Conservation (phyloP, 2,329 filamentous ascomycete species). For the Biscogniauxia mediterranea region DNA sequence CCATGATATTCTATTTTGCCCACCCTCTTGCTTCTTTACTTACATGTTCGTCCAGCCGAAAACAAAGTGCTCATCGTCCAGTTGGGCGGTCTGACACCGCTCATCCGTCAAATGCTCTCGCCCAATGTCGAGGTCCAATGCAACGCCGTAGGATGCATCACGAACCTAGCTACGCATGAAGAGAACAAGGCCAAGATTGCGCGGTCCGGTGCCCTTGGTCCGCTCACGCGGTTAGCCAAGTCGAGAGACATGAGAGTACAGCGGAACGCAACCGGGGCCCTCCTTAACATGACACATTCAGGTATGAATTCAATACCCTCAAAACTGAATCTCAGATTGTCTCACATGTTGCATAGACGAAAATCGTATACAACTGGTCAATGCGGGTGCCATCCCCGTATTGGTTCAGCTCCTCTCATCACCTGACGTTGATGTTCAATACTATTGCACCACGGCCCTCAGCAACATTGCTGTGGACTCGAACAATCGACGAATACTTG, state of each 20-base stretch:
- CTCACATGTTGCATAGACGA: slow-evolving; percentile 62
- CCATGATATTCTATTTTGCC: neutral
- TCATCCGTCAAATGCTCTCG: slow-evolving; percentile 98
- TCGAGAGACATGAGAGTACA: slow-evolving; percentile 99
- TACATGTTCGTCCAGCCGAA: slow-evolving; percentile 60
- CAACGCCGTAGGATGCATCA: slow-evolving; percentile 98
- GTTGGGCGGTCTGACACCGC: slow-evolving; percentile 81
- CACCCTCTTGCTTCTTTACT: slow-evolving; percentile 5
- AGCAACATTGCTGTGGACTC: slow-evolving; percentile 98
- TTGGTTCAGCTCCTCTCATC: slow-evolving; percentile 93
- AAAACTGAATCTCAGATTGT: neutral
- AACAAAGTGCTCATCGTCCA: slow-evolving; percentile 97
- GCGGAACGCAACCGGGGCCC: slow-evolving; percentile 90
- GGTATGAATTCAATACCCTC: slow-evolving; percentile 56
- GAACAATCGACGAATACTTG: slow-evolving; percentile 85
- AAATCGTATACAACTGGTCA: slow-evolving; percentile 95
- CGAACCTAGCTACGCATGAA: slow-evolving; percentile 95
- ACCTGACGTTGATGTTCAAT: slow-evolving; percentile 93
- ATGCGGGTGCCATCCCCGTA: slow-evolving; percentile 95
- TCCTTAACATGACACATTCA: slow-evolving; percentile 99
- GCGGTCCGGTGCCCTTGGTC: slow-evolving; percentile 85
- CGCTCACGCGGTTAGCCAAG: slow-evolving; percentile 87
- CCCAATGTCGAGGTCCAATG: slow-evolving; percentile 98
- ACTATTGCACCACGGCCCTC: slow-evolving; percentile 97
- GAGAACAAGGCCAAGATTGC: slow-evolving; percentile 99